phyloP scores from a whole-genome alignment of 176 grass and related monocot species.

The Pharus latifolius region DNA sequence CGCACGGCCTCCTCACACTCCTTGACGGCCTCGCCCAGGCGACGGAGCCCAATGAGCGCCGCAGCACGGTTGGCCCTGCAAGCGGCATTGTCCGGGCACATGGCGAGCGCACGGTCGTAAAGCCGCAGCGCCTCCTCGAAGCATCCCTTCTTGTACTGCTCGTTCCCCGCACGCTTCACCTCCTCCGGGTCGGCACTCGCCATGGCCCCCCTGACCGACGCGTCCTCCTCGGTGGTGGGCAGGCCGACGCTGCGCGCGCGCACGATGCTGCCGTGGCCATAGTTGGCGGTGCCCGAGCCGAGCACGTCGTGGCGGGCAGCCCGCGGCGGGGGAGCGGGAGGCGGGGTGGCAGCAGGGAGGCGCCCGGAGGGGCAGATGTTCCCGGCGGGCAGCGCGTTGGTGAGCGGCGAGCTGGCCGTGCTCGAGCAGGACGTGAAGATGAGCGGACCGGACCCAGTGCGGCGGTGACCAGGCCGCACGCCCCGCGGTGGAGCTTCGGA shows the following conservation, averaged over 20 bases:
- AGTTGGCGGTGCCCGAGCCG: conserved; percentile 37
- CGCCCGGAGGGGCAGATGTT: conserved; percentile 57
- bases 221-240: not conserved
- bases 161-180: conserved; percentile 42
- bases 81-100: conserved; percentile 32
- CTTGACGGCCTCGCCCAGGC: conserved; percentile 37
- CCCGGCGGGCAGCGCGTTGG: conserved; percentile 21
- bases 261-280: conserved; percentile 53
- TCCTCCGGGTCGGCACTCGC: conserved; percentile 33
- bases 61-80: conserved; percentile 55
- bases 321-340: conserved; percentile 15
- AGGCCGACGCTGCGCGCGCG: not conserved
- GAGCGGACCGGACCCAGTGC: conserved; percentile 26
- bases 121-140: conserved; percentile 41
- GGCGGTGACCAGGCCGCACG: conserved; percentile 23
- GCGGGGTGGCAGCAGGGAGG: conserved; percentile 5
- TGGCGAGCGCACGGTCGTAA: conserved; percentile 32
- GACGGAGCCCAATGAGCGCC: conserved; percentile 36
- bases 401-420: conserved; percentile 28
- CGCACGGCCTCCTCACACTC: conserved; percentile 44
- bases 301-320: conserved; percentile 25
- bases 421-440: conserved; percentile 22
- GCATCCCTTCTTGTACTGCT: conserved; percentile 33
- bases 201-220: conserved; percentile 14
- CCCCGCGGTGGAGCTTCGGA: too few relatives aligned